Evolutionary conservation across 345 rosid species (phyloP).

Genomic region (Citrus mangshanensis): DNA sequence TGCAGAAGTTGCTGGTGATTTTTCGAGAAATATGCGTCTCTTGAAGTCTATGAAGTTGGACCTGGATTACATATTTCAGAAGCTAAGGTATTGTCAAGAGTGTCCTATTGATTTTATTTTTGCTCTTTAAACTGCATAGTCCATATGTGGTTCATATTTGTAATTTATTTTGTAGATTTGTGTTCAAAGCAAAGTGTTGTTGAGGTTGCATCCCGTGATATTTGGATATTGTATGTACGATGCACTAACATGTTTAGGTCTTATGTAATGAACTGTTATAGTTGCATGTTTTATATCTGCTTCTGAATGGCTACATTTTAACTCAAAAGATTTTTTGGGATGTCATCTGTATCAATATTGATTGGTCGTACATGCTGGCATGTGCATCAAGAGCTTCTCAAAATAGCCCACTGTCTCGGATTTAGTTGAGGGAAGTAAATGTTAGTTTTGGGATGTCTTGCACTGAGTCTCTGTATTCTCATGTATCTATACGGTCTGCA

Average conservation of each 20-base stretch:
- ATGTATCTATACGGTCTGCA: neutral
- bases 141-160: neutral
- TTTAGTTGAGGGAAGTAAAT: neutral
- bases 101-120: neutral
- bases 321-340: neutral
- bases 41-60: constrained; percentile 79
- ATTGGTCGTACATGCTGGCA: neutral
- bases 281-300: neutral
- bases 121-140: neutral
- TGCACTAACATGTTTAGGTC: neutral
- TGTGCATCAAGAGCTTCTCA: neutral
- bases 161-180: neutral
- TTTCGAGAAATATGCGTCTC: constrained; percentile 60
- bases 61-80: constrained; percentile 86
- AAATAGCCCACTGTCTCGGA: neutral
- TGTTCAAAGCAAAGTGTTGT: neutral
- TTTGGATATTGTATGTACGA: neutral
- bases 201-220: neutral
- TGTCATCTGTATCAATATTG: neutral
- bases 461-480: neutral
- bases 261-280: neutral
- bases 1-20: constrained; percentile 66
- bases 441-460: neutral
- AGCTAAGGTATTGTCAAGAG: constrained; percentile 54
- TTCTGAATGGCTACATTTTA: neutral